Percentiles rank a stretch among this genome's conserved stretches.
These are phyloP conservation scores for Tardiomyces blankii DNA, from an alignment of 1,139 yeast genomes.

Conservation along the genomic window DNA sequence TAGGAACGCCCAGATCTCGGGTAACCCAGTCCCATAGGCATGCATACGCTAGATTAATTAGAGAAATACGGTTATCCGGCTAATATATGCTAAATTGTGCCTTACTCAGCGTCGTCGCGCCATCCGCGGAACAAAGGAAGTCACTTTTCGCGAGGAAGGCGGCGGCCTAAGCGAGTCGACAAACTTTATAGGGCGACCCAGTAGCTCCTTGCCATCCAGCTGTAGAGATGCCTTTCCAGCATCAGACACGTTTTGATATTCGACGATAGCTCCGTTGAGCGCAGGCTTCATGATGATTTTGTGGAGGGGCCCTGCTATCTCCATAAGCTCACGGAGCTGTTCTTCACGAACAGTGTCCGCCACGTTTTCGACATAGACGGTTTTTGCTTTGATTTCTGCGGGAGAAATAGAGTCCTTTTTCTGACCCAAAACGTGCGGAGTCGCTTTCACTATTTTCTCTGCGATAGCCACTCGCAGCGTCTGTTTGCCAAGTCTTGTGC, in stretches of 20 bases:
- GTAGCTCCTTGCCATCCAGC: conserved; percentile 34
- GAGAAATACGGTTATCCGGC: no score
- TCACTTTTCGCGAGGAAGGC: neutral
- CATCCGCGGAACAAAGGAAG: neutral
- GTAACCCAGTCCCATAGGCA: no score
- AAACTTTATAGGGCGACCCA: conserved; percentile 27
- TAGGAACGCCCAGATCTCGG: no score
- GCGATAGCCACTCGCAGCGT: conserved; percentile 13
- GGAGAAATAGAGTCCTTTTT: neutral
- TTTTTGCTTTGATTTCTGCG: conserved; percentile 5
- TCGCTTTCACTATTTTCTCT: conserved; percentile 4
- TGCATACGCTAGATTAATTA: no score
- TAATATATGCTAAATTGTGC: no score
- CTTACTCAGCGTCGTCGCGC: neutral
- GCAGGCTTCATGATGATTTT: conserved; percentile 39
- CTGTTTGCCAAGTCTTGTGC: conserved; percentile 12
- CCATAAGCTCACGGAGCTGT: conserved; percentile 24
- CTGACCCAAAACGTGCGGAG: conserved; percentile 1
- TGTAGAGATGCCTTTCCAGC: conserved; percentile 42
- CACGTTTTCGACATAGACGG: conserved; percentile 17
- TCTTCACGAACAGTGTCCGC: conserved; percentile 18
- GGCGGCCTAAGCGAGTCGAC: conserved; percentile 20
- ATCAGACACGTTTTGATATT: conserved; percentile 34
- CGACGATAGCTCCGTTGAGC: conserved; percentile 41
- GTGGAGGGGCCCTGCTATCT: conserved; percentile 38